Evolutionary conservation across 2,329 filamentous ascomycete species (phyloP).

Genomic region (Colletotrichum sp.): DNA sequence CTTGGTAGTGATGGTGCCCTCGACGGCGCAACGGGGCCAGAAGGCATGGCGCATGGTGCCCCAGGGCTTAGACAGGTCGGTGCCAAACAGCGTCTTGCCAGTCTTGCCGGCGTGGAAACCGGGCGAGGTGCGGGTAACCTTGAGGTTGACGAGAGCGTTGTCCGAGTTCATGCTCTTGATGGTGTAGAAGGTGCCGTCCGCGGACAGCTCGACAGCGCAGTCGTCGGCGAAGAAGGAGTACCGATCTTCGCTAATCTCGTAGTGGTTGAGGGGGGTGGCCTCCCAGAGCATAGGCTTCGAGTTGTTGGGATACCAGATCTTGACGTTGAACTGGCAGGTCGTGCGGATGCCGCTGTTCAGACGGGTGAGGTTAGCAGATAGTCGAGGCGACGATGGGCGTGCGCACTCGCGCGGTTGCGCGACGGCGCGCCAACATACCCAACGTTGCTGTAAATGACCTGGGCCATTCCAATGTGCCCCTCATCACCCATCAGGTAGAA

Average conservation of each 20-base stretch:
- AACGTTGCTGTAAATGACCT: slow-evolving; percentile 98
- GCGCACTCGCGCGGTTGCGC: not conserved
- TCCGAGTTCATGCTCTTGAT: slow-evolving; percentile 91
- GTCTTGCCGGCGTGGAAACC: slow-evolving; percentile 87
- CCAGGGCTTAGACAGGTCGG: slow-evolving; percentile 86
- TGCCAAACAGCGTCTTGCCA: slow-evolving; percentile 85
- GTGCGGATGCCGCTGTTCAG: slow-evolving; percentile 78
- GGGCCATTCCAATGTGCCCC: slow-evolving; percentile 78
- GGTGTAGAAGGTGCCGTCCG: slow-evolving; percentile 81
- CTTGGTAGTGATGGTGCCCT: slow-evolving; percentile 85
- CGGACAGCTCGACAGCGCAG: slow-evolving; percentile 83
- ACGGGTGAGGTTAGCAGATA: not conserved
- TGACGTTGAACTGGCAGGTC: slow-evolving; percentile 92
- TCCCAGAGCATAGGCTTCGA: slow-evolving; percentile 82
- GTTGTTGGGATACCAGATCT: slow-evolving; percentile 81
- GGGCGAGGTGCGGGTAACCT: slow-evolving; percentile 75
- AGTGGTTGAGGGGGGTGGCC: slow-evolving; percentile 78
- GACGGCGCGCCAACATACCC: slow-evolving; percentile 63
- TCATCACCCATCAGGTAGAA: slow-evolving; percentile 88
- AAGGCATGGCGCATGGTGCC: slow-evolving; percentile 91
- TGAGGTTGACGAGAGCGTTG: slow-evolving; percentile 83
- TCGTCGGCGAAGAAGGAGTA: slow-evolving; percentile 86
- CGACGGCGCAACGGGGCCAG: slow-evolving; percentile 85
- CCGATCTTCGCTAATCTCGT: slow-evolving; percentile 85
- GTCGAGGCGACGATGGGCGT: not conserved